Base-by-base conservation (phyloP, 371 early-diverging fungal species). In the Mortierella sp. region DNA sequence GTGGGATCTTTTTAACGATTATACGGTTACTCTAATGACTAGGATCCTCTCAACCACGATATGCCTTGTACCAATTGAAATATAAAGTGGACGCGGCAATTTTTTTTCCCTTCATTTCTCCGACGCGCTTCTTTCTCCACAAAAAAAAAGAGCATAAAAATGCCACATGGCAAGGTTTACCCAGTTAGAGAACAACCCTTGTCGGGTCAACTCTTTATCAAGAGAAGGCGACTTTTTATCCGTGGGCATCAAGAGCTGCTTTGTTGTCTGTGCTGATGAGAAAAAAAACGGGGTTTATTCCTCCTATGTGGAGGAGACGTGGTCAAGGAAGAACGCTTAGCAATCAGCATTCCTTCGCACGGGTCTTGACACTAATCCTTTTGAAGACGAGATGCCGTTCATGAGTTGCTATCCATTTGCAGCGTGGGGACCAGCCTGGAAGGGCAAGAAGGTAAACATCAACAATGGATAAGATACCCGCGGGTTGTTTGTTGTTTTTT, bases 131-230 rank as follows among this genome's bases (percentile, higher is more conserved):
- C 53, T 61, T 61, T 61, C 61, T 37, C 37, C 61, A 61, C 61
- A 34, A 9, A 19, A 53, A 26, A 47, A 4, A 53, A 29, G 24
- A 50, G 8, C 6, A 50, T 16, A 14, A 45, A 16, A 45, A 13
- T 37, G 37, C 61, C 61, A 61, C 61, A 61, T 61, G 61, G 61
- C 61, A 31, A 50, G 10, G 24, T 24, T 50, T 7, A 14, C 50
- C 9, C 50, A n/a, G 50, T 24, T 50, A 34, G 19, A 34, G n/a
- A n/a, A n/a, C n/a, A n/a, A n/a, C n/a, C n/a, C n/a, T n/a, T 37
- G 37, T 31, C 61, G 61, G 61, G 22, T 61, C 22, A 68, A 68
- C 52, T 68, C 37, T 68, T 68, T 68, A 52, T 68, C 52, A 68
- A 19, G 16, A 2, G 10, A 1, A 9, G 24, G n/a, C 50, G 2